Base-by-base conservation (phyloP, 2,329 filamentous ascomycete species). In the Mariannaea elegans region DNA sequence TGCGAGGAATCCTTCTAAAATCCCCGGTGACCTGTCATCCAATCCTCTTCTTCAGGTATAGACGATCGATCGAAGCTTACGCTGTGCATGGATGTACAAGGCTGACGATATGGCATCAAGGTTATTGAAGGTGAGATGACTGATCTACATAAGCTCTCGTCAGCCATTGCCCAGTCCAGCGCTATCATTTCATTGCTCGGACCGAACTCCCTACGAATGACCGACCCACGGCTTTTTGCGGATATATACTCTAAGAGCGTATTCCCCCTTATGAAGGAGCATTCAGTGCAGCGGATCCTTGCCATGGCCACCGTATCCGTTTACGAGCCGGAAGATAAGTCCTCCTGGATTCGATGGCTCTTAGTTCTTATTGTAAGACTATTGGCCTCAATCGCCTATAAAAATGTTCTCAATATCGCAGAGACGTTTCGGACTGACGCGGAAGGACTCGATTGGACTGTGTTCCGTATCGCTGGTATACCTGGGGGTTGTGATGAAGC, bases 1-100 rank as follows among this genome's bases (percentile, higher is more conserved):
- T 21, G 65, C 59, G 7, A 45, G 56, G 45, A 55, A 38, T 21
- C 19, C 63, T 24, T 16, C 46, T 31, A 18, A 68, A n/a, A 44
- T 66, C 0, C 63, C 61, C 0, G 19, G 50, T 0, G 63, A 66
- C 14, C 2, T 67, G 2, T 24, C 16, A 1, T 24, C 59, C 1
- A 51, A 55, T 7, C 44, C 65, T 0, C 14, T 56, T 0, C 55
- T 68, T 1, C 48, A 65, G 52, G 65, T 60, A 45, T 32, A 24
- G 23, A 10, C 8, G 3, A 38, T 18, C 18, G 27, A 34, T 14
- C 12, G 3, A 7, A 16, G 16, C 13, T 45, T 32, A 14, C 7
- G 16, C 16, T 24, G 13, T 4, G 16, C 10, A 47, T 10, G 19
- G 16, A 16, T 13, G 13, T 19, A 36, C 21, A 14, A 36, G 9